Conservation (phyloP, 2,329 filamentous ascomycete genomes). For the Hymenotorrendiella dingleyae region DNA sequence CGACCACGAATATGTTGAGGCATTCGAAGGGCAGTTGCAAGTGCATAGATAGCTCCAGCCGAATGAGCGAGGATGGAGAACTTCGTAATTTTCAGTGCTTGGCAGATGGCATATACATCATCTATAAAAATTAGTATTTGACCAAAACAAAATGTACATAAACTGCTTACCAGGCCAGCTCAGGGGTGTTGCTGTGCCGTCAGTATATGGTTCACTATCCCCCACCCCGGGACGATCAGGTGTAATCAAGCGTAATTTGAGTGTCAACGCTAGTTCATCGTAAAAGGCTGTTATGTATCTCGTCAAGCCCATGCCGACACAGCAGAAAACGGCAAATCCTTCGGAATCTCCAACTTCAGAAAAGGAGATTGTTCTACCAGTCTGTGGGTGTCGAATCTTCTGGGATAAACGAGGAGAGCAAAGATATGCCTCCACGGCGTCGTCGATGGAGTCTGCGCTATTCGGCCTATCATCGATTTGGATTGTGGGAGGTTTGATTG, state of each 20-base stretch:
- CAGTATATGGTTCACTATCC: conserved; percentile 78
- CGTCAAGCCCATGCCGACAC: conserved; percentile 95
- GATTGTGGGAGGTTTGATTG: conserved; percentile 20
- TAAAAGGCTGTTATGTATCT: conserved; percentile 96
- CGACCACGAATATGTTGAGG: conserved; percentile 91
- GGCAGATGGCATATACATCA: conserved; percentile 91
- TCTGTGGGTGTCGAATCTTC: conserved; percentile 79
- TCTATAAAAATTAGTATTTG: conserved; percentile 36
- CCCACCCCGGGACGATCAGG: conserved; percentile 91
- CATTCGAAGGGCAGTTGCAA: conserved; percentile 91
- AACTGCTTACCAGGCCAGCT: conserved; percentile 77
- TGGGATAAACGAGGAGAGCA: conserved; percentile 79
- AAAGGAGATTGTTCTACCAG: conserved; percentile 84
- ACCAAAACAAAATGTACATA: neutral
- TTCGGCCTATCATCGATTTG: conserved; percentile 63
- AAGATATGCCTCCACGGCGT: conserved; percentile 80
- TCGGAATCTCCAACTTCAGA: conserved; percentile 93
- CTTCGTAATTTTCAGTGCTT: conserved; percentile 84
- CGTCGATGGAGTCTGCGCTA: conserved; percentile 81
- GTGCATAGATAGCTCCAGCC: conserved; percentile 93
- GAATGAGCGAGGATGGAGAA: conserved; percentile 96
- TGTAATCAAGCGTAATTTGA: conserved; percentile 86
- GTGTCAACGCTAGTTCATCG: conserved; percentile 83
- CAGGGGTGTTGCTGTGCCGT: conserved; percentile 77
- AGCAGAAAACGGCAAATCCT: conserved; percentile 90